Base-by-base conservation (phyloP, 169 alveolate genomes). In the Cryptosporidium viatorum region DNA sequence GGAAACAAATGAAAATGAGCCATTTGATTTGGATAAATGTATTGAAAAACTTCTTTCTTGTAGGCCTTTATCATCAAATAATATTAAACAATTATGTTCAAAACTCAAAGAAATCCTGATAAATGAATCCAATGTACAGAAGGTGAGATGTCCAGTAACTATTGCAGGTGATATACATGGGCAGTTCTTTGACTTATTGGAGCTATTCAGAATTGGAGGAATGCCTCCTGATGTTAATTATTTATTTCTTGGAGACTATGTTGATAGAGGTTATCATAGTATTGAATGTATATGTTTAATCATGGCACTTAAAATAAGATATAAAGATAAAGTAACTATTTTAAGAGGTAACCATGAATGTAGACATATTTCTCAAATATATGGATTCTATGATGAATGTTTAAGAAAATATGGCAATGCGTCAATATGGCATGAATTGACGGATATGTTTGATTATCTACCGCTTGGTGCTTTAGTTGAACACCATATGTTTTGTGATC, bases 91-190 rank as follows among this genome's bases (percentile, higher is more conserved):
- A 2, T 91, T 95, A 84, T 94, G 96, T 55, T 80, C 91, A 14
- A 95, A 94, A 68, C 95, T 95, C 48, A 93, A 94, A 84, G 98
- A 96, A 89, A 93, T 96, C 26, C 91, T 96, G 45, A 69, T 91
- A 50, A 86, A 93, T 43, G 98, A 96, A 86, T 91, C 93, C 10
- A 96, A 96, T 85, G 96, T 96, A 58, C 93, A 94, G 69, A 93
- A 94, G 55, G 98, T 97, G 9, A 73, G 93, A 43, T 94, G 96
- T 18, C 99, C 99, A 23, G 98, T 97, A 18, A 96, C 98, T 8
- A 97, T 97, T 26, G 97, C 97, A 67, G 99, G 99, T 14, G 99
- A 98, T 91, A 97, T 98, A 69, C 99, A 98, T 86, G 99, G 99
- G 16, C 98, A 98, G 93, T 97, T 98, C 92, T 94, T 94, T 94